A percentile compares a stretch with the other conserved stretches of the same genome.
Conservation (phyloP, 192 early-diverging fungal genomes). For the Coemansia sp. region DNA sequence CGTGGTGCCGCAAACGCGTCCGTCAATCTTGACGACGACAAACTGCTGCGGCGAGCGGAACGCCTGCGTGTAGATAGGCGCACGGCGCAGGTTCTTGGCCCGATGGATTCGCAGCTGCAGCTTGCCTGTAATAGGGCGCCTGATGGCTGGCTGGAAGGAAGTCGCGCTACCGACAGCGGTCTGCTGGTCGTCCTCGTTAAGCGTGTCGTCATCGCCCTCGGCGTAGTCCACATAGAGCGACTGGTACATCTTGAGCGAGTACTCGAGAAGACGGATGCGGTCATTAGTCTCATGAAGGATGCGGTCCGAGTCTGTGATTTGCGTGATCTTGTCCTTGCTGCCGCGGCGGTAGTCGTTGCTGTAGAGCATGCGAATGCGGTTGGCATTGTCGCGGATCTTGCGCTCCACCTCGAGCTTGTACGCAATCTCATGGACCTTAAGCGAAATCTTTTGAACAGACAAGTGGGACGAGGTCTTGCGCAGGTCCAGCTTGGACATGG, state of each 20-base stretch:
- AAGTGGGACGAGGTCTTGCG: slow-evolving; percentile 66
- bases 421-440: slow-evolving; percentile 83
- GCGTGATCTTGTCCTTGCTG: slow-evolving; percentile 53
- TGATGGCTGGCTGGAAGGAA: slow-evolving; percentile 58
- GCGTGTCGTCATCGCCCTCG: slow-evolving; percentile 71
- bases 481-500: slow-evolving; percentile 59
- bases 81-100: slow-evolving; percentile 60
- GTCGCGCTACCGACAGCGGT: neutral
- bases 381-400: slow-evolving; percentile 72
- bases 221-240: slow-evolving; percentile 76
- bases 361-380: slow-evolving; percentile 46
- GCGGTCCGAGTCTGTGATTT: slow-evolving; percentile 40
- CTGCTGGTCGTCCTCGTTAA: slow-evolving; percentile 17
- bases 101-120: slow-evolving; percentile 65
- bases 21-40: slow-evolving; percentile 82
- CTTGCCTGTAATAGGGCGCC: slow-evolving; percentile 71
- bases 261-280: slow-evolving; percentile 70
- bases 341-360: slow-evolving; percentile 49
- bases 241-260: slow-evolving; percentile 81
- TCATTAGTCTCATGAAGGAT: slow-evolving; percentile 63
- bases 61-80: slow-evolving; percentile 54
- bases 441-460: slow-evolving; percentile 68
- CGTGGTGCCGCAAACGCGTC: slow-evolving; percentile 72
- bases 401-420: slow-evolving; percentile 92
- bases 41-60: slow-evolving; percentile 63